Base-by-base conservation (phyloP, 768 basidiomycete genomes). In the Suillus fuscotomentosus region DNA sequence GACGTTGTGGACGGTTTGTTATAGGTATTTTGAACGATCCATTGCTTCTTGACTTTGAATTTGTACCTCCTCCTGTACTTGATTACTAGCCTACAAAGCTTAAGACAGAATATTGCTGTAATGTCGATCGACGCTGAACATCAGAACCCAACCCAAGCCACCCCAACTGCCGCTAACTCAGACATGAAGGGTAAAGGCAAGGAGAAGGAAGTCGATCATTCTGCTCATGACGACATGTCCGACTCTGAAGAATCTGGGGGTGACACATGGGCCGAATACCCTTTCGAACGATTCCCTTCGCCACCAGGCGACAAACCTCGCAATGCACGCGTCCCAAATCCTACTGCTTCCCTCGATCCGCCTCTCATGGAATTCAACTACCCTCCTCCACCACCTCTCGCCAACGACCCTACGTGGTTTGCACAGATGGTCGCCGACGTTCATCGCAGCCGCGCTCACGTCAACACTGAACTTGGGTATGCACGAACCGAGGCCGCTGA, bases 361-460 rank as follows among this genome's bases (percentile, higher is more conserved):
- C 75, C 75, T n/a, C 36, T 74, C 54, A 77, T 75, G 67, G 15
- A 57, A 0, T 17, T 76, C 9, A 63, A 66, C 22, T 77, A 73
- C 55, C 75, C 75, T 15, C 75, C 76, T 31, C 66, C 59, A n/a
- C 59, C 41, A 1, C 74, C 74, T 9, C 69, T 77, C 61, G 39
- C 59, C 24, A n/a, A 67, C n/a, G 74, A 77, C 48, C 69, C 74
- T 8, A 64, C 53, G 9, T 76, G 75, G 75, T 68, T 73, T 36
- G 13, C 67, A 48, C 57, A 64, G 56, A 76, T 76, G 75, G 20
- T 72, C 27, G 64, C 48, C 0, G 73, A 76, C 34, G 59, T 75
- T 61, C 47, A 65, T 45, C 75, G 75, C 24, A 67, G 76, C 42
- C 74, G 73, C 22, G 45, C 60, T 7, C 65, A 70, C 41, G 66